These are phyloP conservation scores for Tetradesmus lagerheimii DNA, from an alignment of 139 green algal genomes.

Conservation along the genomic window DNA sequence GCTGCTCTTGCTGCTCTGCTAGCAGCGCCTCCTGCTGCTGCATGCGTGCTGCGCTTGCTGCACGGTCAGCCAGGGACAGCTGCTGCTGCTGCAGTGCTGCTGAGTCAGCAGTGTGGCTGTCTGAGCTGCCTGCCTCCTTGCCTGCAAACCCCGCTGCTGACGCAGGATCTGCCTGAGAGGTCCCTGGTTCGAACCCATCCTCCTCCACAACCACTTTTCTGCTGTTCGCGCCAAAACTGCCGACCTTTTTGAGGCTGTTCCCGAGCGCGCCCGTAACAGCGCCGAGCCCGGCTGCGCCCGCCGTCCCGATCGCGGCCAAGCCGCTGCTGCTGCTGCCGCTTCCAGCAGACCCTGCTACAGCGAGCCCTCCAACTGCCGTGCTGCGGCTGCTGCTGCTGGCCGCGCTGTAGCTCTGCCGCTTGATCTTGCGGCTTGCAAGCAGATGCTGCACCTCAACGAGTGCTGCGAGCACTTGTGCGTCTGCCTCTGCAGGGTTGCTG, in stretches of 20 bases:
- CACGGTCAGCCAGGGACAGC: neutral
- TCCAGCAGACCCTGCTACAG: neutral
- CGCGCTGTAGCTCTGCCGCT: neutral
- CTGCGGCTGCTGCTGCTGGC: neutral
- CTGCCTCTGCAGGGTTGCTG: neutral
- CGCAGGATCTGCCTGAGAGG: too few relatives aligned
- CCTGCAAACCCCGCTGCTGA: neutral
- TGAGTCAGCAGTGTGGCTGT: neutral
- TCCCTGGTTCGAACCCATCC: too few relatives aligned
- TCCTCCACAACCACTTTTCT: neutral
- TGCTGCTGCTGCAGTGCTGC: neutral
- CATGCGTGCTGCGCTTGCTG: neutral
- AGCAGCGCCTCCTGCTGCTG: neutral
- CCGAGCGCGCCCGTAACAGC: neutral
- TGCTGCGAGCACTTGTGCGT: neutral
- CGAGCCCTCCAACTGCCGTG: neutral
- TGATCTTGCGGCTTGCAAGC: neutral
- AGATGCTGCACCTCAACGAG: constrained; percentile 32
- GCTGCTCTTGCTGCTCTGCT: neutral
- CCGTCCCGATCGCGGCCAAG: too few relatives aligned
- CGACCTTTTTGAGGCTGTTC: neutral
- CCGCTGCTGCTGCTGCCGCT: constrained; percentile 1
- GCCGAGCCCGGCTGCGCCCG: neutral
- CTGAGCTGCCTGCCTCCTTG: neutral
- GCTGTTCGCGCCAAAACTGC: neutral